These are phyloP conservation scores for Neurospora pannonica DNA, from an alignment of 495 filamentous ascomycete genomes.

Conservation along the genomic window DNA sequence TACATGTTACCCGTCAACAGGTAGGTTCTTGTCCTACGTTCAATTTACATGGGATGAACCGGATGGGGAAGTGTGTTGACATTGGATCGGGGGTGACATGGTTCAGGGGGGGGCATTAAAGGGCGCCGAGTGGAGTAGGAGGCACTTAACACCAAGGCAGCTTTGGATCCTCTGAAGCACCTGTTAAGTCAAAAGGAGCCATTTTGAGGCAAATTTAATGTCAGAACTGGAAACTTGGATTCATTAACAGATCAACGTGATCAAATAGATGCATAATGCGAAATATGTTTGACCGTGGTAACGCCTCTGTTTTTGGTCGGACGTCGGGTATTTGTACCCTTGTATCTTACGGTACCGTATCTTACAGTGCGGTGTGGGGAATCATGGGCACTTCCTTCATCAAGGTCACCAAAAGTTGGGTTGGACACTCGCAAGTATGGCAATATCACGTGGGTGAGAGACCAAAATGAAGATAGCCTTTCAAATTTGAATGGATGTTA, in stretches of 20 bases:
- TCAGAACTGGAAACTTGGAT: background rate
- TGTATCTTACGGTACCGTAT: background rate
- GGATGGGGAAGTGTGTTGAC: background rate
- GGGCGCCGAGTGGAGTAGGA: background rate
- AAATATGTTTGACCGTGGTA: background rate
- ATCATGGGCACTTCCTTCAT: background rate
- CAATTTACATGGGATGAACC: background rate
- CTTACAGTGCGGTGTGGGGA: background rate
- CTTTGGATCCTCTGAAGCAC: background rate
- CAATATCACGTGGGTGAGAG: background rate
- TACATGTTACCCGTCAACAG: no score
- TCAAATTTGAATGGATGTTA: background rate
- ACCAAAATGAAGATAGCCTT: background rate
- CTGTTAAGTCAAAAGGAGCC: background rate
- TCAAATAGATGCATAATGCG: background rate
- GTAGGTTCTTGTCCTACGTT: no score
- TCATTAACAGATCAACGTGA: background rate
- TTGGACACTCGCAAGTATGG: background rate
- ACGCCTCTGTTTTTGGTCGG: background rate
- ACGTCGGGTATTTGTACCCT: background rate
- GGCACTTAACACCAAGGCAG: background rate
- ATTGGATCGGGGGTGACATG: background rate
- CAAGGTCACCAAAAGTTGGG: background rate
- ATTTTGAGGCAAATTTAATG: background rate
- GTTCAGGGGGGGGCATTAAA: background rate